These are phyloP conservation scores for Lentinus brumalis DNA, from an alignment of 768 basidiomycete species.

Conservation along the genomic window DNA sequence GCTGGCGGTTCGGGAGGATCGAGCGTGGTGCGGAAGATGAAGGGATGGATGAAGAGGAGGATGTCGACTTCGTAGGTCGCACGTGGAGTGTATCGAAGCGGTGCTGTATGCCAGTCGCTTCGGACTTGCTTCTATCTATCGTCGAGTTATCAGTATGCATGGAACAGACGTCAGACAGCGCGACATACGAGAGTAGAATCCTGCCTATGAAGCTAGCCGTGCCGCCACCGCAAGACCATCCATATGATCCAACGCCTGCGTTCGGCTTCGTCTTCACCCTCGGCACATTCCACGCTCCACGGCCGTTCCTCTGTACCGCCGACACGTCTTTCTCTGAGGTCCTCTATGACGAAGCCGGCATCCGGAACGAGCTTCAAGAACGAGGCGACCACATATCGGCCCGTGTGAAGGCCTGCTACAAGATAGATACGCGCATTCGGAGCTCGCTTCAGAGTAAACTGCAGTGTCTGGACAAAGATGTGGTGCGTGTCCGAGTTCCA, in stretches of 20 bases:
- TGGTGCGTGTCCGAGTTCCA: slow-evolving; percentile 70
- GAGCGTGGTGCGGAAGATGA: slow-evolving; percentile 14
- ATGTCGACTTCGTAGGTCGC: slow-evolving; percentile 8
- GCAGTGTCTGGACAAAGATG: slow-evolving; percentile 55
- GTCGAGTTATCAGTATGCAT: background rate
- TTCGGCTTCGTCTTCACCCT: slow-evolving; percentile 65
- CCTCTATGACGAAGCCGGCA: slow-evolving; percentile 50
- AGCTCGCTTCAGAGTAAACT: slow-evolving; percentile 45
- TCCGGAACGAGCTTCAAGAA: slow-evolving; percentile 48
- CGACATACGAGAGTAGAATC: background rate
- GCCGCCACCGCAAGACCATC: slow-evolving; percentile 39
- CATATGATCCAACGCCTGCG: slow-evolving; percentile 74
- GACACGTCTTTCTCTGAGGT: slow-evolving; percentile 50
- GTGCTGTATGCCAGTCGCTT: too few species aligned
- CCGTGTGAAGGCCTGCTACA: slow-evolving; percentile 78
- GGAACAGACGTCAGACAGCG: background rate
- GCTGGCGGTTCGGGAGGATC: background rate
- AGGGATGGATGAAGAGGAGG: slow-evolving; percentile 14
- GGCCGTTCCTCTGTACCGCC: slow-evolving; percentile 38
- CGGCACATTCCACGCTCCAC: slow-evolving; percentile 56
- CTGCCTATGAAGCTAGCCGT: background rate
- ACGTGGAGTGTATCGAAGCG: background rate
- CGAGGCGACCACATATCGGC: slow-evolving; percentile 67
- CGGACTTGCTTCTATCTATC: too few species aligned
- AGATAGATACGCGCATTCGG: slow-evolving; percentile 55